phyloP scores from a whole-genome alignment of 2,329 filamentous ascomycete species.

The Furcasterigmium sp. region DNA sequence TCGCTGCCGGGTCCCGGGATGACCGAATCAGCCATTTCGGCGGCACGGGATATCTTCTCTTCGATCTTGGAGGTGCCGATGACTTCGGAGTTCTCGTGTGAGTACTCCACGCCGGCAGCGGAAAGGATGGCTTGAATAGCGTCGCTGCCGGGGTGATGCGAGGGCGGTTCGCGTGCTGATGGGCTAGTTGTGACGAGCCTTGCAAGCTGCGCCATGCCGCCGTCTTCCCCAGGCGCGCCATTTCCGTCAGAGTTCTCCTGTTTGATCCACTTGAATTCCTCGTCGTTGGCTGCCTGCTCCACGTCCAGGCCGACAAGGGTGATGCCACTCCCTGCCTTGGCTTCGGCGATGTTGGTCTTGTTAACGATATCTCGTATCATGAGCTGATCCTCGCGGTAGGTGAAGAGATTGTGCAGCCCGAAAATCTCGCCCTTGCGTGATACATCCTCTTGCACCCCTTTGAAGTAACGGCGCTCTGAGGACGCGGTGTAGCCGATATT shows the following conservation, averaged over 20 bases:
- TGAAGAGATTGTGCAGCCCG: slow-evolving; percentile 80
- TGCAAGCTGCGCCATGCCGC: slow-evolving; percentile 57
- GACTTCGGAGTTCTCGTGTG: slow-evolving; percentile 93
- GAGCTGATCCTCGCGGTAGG: slow-evolving; percentile 72
- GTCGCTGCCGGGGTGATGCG: slow-evolving; percentile 50
- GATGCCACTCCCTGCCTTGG: slow-evolving; percentile 78
- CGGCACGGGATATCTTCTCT: slow-evolving; percentile 71
- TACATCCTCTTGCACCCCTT: slow-evolving; percentile 80
- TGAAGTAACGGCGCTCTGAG: slow-evolving; percentile 89
- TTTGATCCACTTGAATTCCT: slow-evolving; percentile 35
- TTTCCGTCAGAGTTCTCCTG: slow-evolving; percentile 29
- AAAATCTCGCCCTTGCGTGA: slow-evolving; percentile 91
- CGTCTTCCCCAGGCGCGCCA: slow-evolving; percentile 51
- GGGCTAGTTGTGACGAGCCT: slow-evolving; percentile 31
- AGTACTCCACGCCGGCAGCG: slow-evolving; percentile 86
- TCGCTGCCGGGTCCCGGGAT: slow-evolving; percentile 40
- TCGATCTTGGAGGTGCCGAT: slow-evolving; percentile 92
- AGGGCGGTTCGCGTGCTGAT: background rate
- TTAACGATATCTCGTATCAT: slow-evolving; percentile 94
- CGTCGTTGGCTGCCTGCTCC: slow-evolving; percentile 52
- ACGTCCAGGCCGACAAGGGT: slow-evolving; percentile 72
- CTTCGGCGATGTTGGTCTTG: slow-evolving; percentile 95
- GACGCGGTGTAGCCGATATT: slow-evolving; percentile 96
- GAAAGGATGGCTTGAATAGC: slow-evolving; percentile 85
- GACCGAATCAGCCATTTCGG: slow-evolving; percentile 53